Conservation (phyloP, 2,329 filamentous ascomycete genomes). For the Aspergillus transmontanensis region DNA sequence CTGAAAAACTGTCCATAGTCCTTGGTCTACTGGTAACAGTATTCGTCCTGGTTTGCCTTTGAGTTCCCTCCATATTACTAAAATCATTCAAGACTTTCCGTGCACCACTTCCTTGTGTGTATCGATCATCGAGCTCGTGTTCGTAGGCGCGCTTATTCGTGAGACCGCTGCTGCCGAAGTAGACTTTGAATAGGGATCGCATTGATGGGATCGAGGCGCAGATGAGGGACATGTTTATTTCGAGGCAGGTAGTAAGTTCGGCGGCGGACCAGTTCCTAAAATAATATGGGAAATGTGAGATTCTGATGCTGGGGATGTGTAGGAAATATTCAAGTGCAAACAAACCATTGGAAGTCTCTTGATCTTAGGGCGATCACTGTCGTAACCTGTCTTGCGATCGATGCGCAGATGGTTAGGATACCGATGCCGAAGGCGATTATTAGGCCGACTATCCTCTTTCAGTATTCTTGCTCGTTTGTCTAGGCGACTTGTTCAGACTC, state of each 20-base stretch:
- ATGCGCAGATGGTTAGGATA: neutral
- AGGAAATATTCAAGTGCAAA: neutral
- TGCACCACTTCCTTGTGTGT: neutral
- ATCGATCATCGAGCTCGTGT: neutral
- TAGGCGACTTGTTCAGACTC: neutral
- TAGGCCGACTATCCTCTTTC: neutral
- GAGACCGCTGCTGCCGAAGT: neutral
- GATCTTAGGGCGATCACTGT: neutral
- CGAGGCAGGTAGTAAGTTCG: neutral
- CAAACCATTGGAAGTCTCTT: neutral
- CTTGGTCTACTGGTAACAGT: neutral
- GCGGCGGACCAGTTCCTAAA: neutral
- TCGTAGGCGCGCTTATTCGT: neutral
- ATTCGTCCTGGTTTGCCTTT: neutral
- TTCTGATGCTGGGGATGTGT: too few relatives aligned
- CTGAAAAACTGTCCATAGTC: neutral
- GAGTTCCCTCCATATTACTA: neutral
- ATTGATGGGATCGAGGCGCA: neutral
- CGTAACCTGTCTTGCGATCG: neutral
- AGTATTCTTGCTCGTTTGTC: neutral
- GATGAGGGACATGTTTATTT: conserved; percentile 1
- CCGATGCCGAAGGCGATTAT: neutral
- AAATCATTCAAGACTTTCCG: neutral
- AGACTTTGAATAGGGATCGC: neutral
- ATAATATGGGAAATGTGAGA: neutral